Evolutionary conservation across 352 stramenopile genomes (phyloP).

Genomic region (Phytophthora fragariae): DNA sequence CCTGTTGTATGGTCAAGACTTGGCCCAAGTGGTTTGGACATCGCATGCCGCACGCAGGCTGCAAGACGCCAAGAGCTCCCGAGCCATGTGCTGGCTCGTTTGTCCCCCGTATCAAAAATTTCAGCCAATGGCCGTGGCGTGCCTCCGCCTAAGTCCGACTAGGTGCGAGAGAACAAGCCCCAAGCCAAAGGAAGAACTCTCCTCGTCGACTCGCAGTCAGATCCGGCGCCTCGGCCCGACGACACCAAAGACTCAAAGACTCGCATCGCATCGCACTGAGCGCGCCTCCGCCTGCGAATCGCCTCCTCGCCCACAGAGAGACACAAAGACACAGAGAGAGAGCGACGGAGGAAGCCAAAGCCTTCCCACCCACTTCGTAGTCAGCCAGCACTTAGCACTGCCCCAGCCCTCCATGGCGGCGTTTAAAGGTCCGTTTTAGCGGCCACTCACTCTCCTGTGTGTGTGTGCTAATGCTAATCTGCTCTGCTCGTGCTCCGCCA

Average conservation of each 20-base stretch:
- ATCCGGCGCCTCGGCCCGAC: neutral
- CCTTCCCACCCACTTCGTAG: neutral
- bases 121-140: constrained; percentile 25
- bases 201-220: neutral
- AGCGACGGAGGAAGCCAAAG: constrained; percentile 1
- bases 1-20: neutral
- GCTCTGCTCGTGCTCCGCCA: constrained; percentile 14
- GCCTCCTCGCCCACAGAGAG: constrained; percentile 26
- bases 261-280: constrained; percentile 27
- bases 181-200: constrained; percentile 12
- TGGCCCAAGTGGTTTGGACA: neutral
- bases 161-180: constrained; percentile 25
- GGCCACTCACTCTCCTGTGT: neutral
- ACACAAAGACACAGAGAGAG: constrained; percentile 6
- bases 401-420: constrained; percentile 53
- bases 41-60: neutral
- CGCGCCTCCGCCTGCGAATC: constrained; percentile 13
- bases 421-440: constrained; percentile 65
- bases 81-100: neutral
- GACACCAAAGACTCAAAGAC: constrained; percentile 13
- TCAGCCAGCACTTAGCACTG: neutral
- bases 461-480: neutral
- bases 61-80: neutral
- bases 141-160: constrained; percentile 20
- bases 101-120: constrained; percentile 3